These are phyloP conservation scores for Chlorella ohadii DNA, from an alignment of 139 green algal species.

Conservation along the genomic window DNA sequence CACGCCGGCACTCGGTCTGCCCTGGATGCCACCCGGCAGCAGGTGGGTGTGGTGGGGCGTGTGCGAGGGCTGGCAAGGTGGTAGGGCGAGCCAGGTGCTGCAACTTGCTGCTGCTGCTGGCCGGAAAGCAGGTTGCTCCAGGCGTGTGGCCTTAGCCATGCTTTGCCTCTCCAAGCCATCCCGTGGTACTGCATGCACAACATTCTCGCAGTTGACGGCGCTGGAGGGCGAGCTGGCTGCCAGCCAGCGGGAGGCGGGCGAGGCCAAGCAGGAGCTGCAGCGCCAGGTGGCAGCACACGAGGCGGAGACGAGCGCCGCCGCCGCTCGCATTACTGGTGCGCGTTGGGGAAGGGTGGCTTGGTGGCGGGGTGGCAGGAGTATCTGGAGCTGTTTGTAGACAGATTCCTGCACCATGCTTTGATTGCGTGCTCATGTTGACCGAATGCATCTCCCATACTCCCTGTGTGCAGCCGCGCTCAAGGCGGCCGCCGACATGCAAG, in stretches of 20 bases:
- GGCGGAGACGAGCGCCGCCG: neutral
- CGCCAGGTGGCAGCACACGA: constrained; percentile 29
- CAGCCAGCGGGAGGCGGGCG: neutral
- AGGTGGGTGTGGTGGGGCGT: neutral
- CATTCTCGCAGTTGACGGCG: neutral
- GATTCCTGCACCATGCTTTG: too few relatives aligned
- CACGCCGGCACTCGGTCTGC: neutral
- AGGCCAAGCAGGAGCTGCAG: neutral
- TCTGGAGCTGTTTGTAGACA: neutral
- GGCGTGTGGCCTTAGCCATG: too few relatives aligned
- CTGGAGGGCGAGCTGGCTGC: constrained; percentile 8
- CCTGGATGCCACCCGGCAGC: constrained; percentile 1
- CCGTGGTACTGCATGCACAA: too few relatives aligned
- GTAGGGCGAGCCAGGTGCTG: too few relatives aligned
- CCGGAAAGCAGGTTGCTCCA: too few relatives aligned
- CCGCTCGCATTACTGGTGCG: neutral
- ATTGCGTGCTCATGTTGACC: neutral
- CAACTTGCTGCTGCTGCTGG: too few relatives aligned
- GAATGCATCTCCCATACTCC: neutral
- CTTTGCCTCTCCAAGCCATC: too few relatives aligned
- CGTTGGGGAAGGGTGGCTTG: too few relatives aligned
- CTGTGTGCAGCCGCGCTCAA: neutral
- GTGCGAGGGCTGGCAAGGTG: too few relatives aligned
- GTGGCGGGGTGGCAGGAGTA: neutral
- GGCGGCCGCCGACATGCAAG: neutral